Conservation (phyloP, 345 rosid genomes). For the Gossypium stocksii region DNA sequence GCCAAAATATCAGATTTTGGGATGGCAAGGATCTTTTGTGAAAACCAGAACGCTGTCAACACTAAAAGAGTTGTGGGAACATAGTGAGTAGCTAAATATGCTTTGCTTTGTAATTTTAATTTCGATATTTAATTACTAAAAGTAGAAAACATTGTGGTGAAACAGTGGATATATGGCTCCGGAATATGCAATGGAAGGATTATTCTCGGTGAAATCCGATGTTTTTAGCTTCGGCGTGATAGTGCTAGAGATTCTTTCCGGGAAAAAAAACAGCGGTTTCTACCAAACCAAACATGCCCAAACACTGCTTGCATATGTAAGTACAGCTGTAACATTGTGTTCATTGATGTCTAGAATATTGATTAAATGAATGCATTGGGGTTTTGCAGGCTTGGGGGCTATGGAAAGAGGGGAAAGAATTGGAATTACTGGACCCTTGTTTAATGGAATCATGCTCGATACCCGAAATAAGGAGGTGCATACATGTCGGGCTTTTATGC, state of each 20-base stretch:
- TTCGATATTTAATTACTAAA: neutral
- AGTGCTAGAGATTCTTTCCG: slow-evolving; percentile 35
- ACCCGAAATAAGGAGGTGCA: slow-evolving; percentile 29
- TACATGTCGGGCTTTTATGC: slow-evolving; percentile 23
- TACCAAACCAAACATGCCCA: slow-evolving; percentile 21
- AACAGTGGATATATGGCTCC: slow-evolving; percentile 45
- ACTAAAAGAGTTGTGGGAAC: slow-evolving; percentile 45
- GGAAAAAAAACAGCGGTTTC: neutral
- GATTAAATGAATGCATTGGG: neutral
- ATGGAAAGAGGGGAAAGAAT: slow-evolving; percentile 38
- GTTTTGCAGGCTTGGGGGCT: slow-evolving; percentile 44
- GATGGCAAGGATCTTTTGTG: slow-evolving; percentile 28
- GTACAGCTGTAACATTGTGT: neutral
- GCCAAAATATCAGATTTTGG: slow-evolving; percentile 38
- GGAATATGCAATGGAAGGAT: slow-evolving; percentile 38
- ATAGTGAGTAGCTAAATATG: slow-evolving; percentile 26
- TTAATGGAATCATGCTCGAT: slow-evolving; percentile 25
- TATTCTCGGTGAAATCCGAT: slow-evolving; percentile 46
- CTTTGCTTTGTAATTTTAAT: neutral
- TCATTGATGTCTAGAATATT: neutral
- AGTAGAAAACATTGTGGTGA: neutral
- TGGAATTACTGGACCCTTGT: slow-evolving; percentile 35
- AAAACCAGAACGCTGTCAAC: slow-evolving; percentile 22
- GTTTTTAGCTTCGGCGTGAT: slow-evolving; percentile 49
- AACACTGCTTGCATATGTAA: slow-evolving; percentile 27